A percentile compares a stretch with the other conserved stretches of the same genome.
Conservation (phyloP, 768 basidiomycete genomes). For the Hortiboletus flavorubellus region DNA sequence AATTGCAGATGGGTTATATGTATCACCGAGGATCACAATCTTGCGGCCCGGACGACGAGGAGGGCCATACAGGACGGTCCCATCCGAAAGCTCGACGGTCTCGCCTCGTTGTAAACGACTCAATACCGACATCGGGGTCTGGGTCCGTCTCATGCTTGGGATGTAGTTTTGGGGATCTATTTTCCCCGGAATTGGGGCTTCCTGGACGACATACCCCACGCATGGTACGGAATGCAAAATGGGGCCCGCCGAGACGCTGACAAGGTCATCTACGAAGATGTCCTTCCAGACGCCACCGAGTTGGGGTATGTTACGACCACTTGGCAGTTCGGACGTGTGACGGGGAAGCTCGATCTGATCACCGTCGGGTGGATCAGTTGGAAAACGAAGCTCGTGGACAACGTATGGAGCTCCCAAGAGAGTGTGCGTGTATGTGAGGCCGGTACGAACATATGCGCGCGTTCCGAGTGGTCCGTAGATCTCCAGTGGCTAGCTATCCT, state of each 20-base stretch:
- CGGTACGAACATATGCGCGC: slow-evolving; percentile 71
- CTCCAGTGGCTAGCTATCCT: slow-evolving; percentile 54
- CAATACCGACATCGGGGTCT: slow-evolving; percentile 66
- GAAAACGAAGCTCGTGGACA: slow-evolving; percentile 77
- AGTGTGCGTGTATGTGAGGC: slow-evolving; percentile 67
- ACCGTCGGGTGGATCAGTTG: slow-evolving; percentile 52
- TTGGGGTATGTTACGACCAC: slow-evolving; percentile 63
- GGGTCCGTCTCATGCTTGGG: slow-evolving; percentile 65
- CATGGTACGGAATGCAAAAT: slow-evolving; percentile 80
- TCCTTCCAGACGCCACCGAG: slow-evolving; percentile 61
- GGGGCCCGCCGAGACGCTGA: slow-evolving; percentile 73
- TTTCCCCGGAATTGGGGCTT: slow-evolving; percentile 73
- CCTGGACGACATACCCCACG: slow-evolving; percentile 72
- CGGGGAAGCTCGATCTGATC: slow-evolving; percentile 46
- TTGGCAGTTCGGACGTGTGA: slow-evolving; percentile 51
- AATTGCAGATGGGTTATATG: slow-evolving; percentile 73
- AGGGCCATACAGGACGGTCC: slow-evolving; percentile 69
- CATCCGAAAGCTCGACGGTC: slow-evolving; percentile 61
- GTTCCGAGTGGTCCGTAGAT: slow-evolving; percentile 87
- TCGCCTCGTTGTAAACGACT: slow-evolving; percentile 63
- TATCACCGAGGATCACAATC: slow-evolving; percentile 81
- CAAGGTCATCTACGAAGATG: slow-evolving; percentile 52
- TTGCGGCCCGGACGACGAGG: slow-evolving; percentile 65
- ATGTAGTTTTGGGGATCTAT: slow-evolving; percentile 66
- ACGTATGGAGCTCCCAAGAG: slow-evolving; percentile 64